Evolutionary conservation across 768 basidiomycete genomes (phyloP).

Genomic region (Lactarius quietus): DNA sequence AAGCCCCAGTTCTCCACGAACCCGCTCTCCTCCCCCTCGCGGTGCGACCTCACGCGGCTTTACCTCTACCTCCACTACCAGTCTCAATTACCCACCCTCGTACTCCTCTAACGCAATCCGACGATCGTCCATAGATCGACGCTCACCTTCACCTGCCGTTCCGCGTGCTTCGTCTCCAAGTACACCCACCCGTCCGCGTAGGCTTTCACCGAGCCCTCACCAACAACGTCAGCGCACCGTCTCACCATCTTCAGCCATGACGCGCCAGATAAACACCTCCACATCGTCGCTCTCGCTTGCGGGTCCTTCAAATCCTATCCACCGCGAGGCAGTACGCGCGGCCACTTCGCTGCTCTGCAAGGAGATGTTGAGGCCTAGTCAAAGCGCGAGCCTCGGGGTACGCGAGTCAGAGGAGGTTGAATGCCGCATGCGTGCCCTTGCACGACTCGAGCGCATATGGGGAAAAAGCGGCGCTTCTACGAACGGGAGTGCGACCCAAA

Average conservation of each 20-base stretch:
- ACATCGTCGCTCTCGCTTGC: constrained; percentile 46
- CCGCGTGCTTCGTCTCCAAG: constrained; percentile 26
- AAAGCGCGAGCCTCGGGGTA: constrained; percentile 47
- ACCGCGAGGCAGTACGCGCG: constrained; percentile 63
- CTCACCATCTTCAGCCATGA: constrained; percentile 38
- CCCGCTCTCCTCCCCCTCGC: constrained; percentile 33
- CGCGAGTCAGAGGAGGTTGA: constrained; percentile 78
- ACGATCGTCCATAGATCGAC: constrained; percentile 31
- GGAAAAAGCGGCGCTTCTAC: constrained; percentile 51
- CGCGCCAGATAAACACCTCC: constrained; percentile 57
- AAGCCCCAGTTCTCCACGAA: constrained; percentile 10
- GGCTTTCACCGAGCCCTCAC: constrained; percentile 10
- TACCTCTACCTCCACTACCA: constrained; percentile 48
- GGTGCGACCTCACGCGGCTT: constrained; percentile 44
- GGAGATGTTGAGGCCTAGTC: constrained; percentile 61
- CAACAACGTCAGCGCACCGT: constrained; percentile 25
- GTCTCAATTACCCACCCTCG: constrained; percentile 36
- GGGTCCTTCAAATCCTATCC: constrained; percentile 47
- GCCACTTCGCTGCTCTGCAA: constrained; percentile 63
- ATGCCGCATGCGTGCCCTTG: constrained; percentile 53
- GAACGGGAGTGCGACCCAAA: constrained; percentile 41
- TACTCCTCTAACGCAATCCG: constrained; percentile 33
- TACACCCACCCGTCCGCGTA: constrained; percentile 11
- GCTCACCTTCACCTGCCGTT: constrained; percentile 42
- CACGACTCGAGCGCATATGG: constrained; percentile 74